Percentiles rank a stretch among this genome's conserved stretches.
phyloP scores from a whole-genome alignment of 2,329 filamentous ascomycete species.

The Sphaerostilbella broomeana region DNA sequence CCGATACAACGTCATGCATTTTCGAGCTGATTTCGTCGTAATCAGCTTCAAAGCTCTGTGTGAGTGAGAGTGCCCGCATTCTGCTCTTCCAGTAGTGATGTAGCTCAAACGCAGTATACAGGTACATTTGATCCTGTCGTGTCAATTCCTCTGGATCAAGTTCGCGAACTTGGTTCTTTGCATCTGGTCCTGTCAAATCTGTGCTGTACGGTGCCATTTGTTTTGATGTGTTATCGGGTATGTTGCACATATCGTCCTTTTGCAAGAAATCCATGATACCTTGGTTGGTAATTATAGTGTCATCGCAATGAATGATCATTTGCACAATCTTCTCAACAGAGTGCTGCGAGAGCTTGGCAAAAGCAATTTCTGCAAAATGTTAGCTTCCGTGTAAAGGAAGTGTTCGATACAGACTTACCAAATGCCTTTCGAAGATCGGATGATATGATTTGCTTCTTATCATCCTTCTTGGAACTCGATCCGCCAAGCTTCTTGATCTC shows the following conservation, averaged over 20 bases:
- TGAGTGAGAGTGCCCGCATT: conserved; percentile 84
- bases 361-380: conserved; percentile 62
- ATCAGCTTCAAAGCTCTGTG: conserved; percentile 74
- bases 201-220: conserved; percentile 92
- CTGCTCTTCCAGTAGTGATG: conserved; percentile 98
- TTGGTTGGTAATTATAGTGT: conserved; percentile 76
- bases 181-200: conserved; percentile 89
- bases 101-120: conserved; percentile 87
- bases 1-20: conserved; percentile 75
- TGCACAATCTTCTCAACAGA: conserved; percentile 79
- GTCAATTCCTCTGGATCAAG: conserved; percentile 84
- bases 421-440: conserved; percentile 83
- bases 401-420: conserved; percentile 43
- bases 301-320: conserved; percentile 94
- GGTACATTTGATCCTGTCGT: conserved; percentile 89
- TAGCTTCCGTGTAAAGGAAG: conserved; percentile 19
- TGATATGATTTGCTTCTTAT: conserved; percentile 96
- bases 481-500: conserved; percentile 84
- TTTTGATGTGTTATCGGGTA: conserved; percentile 85
- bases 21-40: conserved; percentile 88
- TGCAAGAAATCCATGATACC: conserved; percentile 97
- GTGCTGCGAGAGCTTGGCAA: conserved; percentile 85
- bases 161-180: conserved; percentile 69
- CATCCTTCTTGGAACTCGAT: conserved; percentile 67
- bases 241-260: conserved; percentile 84